phyloP scores from a whole-genome alignment of 768 basidiomycete species.

The Phylloporus rhodoxanthus region DNA sequence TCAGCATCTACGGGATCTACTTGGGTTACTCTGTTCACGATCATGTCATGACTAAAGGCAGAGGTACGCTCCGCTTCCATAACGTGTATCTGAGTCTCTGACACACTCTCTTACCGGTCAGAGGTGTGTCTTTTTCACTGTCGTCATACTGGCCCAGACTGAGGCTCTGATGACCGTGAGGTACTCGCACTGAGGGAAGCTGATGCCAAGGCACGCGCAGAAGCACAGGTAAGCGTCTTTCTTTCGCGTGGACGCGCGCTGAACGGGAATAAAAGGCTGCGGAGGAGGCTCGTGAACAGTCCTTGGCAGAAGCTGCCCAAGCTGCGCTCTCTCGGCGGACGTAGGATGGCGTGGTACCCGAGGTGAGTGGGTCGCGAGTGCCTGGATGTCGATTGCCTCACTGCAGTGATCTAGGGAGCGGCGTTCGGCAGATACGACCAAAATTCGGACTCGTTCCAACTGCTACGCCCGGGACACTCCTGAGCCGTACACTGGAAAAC shows the following conservation, averaged over 20 bases:
- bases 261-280: conserved; percentile 12
- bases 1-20: conserved; percentile 29
- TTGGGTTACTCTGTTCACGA: conserved; percentile 29
- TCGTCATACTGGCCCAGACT: neutral
- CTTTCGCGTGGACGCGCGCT: neutral
- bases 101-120: neutral
- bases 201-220: conserved; percentile 16
- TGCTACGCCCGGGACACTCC: neutral
- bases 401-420: neutral
- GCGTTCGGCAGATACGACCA: neutral
- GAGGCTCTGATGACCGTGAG: conserved; percentile 5
- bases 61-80: conserved; percentile 18
- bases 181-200: conserved; percentile 20
- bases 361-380: conserved; percentile 2
- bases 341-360: neutral
- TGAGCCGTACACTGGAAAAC: neutral
- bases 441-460: neutral
- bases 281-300: conserved; percentile 26
- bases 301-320: conserved; percentile 30
- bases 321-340: conserved; percentile 17
- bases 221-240: conserved; percentile 9
- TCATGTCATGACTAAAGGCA: conserved; percentile 28
- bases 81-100: neutral
- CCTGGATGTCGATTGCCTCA: neutral
- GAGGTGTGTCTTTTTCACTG: conserved; percentile 17